Evolutionary conservation across 2,329 filamentous ascomycete genomes (phyloP).

Genomic region (Ophiostoma fasciatum): DNA sequence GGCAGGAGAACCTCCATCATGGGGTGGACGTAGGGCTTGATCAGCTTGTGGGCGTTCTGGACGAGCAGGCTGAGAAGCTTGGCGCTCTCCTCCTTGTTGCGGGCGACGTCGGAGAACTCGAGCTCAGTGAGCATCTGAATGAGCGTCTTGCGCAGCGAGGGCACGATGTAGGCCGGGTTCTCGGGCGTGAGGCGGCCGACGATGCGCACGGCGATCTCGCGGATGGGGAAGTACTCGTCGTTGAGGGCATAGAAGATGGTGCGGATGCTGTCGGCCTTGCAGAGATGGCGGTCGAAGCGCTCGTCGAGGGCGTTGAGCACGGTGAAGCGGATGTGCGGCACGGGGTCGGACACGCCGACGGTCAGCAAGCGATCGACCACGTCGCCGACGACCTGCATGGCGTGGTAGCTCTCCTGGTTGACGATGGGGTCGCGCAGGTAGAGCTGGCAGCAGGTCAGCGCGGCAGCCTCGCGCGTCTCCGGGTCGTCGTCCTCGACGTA

Average conservation of each 20-base stretch:
- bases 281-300: constrained; percentile 91
- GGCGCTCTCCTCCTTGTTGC: constrained; percentile 93
- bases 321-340: constrained; percentile 75
- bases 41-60: constrained; percentile 79
- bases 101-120: constrained; percentile 84
- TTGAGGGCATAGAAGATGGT: constrained; percentile 92
- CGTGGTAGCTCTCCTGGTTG: constrained; percentile 93
- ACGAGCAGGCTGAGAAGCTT: constrained; percentile 86
- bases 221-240: constrained; percentile 82
- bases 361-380: constrained; percentile 95
- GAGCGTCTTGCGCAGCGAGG: constrained; percentile 82
- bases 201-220: constrained; percentile 90
- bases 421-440: constrained; percentile 96
- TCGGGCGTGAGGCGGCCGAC: constrained; percentile 82
- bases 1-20: constrained; percentile 92
- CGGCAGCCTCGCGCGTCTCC: constrained; percentile 84
- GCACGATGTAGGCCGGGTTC: constrained; percentile 96
- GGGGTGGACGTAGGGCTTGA: constrained; percentile 92
- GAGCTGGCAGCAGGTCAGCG: constrained; percentile 92
- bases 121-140: constrained; percentile 94
- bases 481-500: constrained; percentile 95
- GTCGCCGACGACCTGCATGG: constrained; percentile 91
- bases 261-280: constrained; percentile 92
- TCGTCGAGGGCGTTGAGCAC: constrained; percentile 82
- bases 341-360: constrained; percentile 83